Evolutionary conservation across 495 filamentous ascomycete genomes (phyloP).

Genomic region (Cercophora newfieldiana): DNA sequence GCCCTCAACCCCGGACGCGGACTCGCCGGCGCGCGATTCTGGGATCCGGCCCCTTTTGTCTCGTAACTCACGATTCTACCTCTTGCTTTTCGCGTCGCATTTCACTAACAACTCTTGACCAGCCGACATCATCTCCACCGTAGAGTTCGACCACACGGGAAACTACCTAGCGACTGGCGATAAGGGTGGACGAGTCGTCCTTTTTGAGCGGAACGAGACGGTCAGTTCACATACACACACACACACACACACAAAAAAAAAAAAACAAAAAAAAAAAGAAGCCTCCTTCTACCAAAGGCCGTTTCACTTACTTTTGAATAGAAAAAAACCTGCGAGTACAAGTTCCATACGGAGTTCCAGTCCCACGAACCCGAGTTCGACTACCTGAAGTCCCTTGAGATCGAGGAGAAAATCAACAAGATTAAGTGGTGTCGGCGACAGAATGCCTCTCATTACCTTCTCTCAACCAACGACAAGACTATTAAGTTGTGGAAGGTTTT

Average conservation of each 20-base stretch:
- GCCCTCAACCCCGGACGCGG: slow-evolving; percentile 1
- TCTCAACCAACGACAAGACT: slow-evolving; percentile 99
- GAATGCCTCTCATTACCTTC: slow-evolving; percentile 96
- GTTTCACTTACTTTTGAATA: slow-evolving; percentile 40
- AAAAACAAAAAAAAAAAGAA: no score
- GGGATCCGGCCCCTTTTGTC: neutral
- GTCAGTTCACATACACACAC: slow-evolving; percentile 52
- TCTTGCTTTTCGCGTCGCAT: neutral
- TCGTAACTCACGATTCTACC: neutral
- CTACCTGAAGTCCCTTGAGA: slow-evolving; percentile 97
- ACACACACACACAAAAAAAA: no score
- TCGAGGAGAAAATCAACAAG: slow-evolving; percentile 99
- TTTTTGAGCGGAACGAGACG: slow-evolving; percentile 97
- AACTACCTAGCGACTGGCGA: slow-evolving; percentile 98
- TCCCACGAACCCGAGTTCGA: slow-evolving; percentile 99
- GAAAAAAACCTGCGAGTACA: slow-evolving; percentile 99
- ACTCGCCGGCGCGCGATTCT: neutral
- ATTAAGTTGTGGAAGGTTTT: slow-evolving; percentile 99
- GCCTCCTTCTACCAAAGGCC: neutral
- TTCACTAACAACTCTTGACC: slow-evolving; percentile 31
- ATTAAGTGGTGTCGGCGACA: slow-evolving; percentile 99
- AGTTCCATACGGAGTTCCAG: slow-evolving; percentile 99
- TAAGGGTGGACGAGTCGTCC: slow-evolving; percentile 93
- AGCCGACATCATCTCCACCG: slow-evolving; percentile 99
- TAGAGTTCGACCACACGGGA: slow-evolving; percentile 98